Base-by-base conservation (phyloP, 306 rosid genomes). In the Trifolium pratense region DNA sequence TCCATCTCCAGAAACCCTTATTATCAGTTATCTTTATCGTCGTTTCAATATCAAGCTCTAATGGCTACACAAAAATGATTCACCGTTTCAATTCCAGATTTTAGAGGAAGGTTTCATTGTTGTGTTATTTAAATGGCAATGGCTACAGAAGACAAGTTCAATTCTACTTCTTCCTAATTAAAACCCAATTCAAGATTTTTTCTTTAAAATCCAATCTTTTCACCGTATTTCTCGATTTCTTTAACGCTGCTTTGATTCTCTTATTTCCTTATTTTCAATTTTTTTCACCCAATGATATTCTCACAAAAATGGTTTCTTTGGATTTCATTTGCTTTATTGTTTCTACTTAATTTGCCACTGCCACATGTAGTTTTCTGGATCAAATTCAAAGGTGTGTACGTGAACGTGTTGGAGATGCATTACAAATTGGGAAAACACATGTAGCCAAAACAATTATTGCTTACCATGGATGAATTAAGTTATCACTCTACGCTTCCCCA, bases 391-490 rank as follows among this genome's bases (percentile, higher is more conserved):
- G 81, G 70, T n/a, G n/a, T n/a, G n/a, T 46, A 18, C 29, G 57
- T 34, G 12, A 66, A 60, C 69, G 51, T 65, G 36, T n/a, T 68
- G 37, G 31, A 67, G 43, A 14, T 51, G 32, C 4, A 59, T 78
- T 74, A 68, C 66, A 70, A 90, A n/a, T n/a, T 88, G 94, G 82
- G 39, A 23, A 77, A 79, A 65, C 73, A 58, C 67, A 53, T 65
- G 18, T 60, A 81, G 34, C 77, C 74, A 66, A 71, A 68, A 7
- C 65, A 78, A 42, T 23, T 92, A 6, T 42, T 87, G 15, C 62
- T 78, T 51, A 26, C 31, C 1, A 21, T 21, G 25, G 5, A 26
- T 26, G 31, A 26, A 26, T 26, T 26, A 26, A 26, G 31, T 26
- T 26, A 26, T 3, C 3, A 5, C 4, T 26, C 31, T 26, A 26